Evolutionary conservation across 495 filamentous ascomycete species (phyloP).

Genomic region (Hypoxylon perforatum): DNA sequence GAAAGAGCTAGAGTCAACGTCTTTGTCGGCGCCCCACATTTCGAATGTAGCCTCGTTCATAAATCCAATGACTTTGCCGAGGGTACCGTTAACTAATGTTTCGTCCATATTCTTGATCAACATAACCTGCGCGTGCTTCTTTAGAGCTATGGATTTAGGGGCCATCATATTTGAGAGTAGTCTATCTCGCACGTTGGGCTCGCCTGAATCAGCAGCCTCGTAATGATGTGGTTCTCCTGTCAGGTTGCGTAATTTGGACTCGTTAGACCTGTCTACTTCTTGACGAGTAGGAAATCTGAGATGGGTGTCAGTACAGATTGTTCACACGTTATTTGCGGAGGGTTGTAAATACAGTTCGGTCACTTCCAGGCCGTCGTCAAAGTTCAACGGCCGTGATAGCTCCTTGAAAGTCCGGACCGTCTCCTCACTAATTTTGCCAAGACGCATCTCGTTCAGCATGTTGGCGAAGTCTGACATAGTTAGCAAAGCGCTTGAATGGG

Average conservation of each 20-base stretch:
- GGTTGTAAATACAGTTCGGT: slow-evolving; percentile 78
- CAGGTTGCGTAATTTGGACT: slow-evolving; percentile 74
- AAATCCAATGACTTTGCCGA: slow-evolving; percentile 86
- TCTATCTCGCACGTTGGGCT: slow-evolving; percentile 75
- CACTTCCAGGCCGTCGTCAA: slow-evolving; percentile 81
- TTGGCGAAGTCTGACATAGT: slow-evolving; percentile 75
- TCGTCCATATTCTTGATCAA: slow-evolving; percentile 99
- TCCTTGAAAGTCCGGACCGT: slow-evolving; percentile 78
- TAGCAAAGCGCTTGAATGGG: slow-evolving; percentile 21
- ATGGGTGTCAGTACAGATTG: slow-evolving; percentile 39
- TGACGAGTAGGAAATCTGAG: slow-evolving; percentile 84
- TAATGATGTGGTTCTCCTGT: slow-evolving; percentile 75
- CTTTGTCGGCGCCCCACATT: slow-evolving; percentile 65
- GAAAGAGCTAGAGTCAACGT: slow-evolving; percentile 48
- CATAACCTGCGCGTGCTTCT: slow-evolving; percentile 96
- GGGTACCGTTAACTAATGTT: slow-evolving; percentile 89
- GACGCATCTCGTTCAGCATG: slow-evolving; percentile 97
- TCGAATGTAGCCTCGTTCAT: slow-evolving; percentile 87
- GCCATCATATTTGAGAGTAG: slow-evolving; percentile 93
- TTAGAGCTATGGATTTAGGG: slow-evolving; percentile 77
- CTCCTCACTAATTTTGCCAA: slow-evolving; percentile 77
- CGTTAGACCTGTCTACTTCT: slow-evolving; percentile 91
- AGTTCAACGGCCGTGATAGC: slow-evolving; percentile 74
- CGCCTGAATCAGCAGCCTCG: slow-evolving; percentile 80
- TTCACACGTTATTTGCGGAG: not conserved